Base-by-base conservation (phyloP, 2,329 filamentous ascomycete genomes). In the Dactylellina parvicollis region DNA sequence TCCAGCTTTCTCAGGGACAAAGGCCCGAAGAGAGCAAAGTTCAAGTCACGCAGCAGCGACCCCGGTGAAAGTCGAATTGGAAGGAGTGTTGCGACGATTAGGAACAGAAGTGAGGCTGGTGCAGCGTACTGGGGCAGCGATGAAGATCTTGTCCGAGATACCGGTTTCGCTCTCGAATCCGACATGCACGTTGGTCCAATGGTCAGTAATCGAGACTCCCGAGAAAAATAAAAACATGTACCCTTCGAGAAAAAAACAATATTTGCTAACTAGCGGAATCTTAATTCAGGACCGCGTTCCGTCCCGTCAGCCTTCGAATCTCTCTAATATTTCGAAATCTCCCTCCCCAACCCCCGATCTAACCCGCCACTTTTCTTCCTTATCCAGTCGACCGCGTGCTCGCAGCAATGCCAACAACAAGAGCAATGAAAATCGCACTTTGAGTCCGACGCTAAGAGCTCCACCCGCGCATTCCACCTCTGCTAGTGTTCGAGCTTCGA, bases 1-100 rank as follows among this genome's bases (percentile, higher is more conserved):
- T 94, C 94, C 10, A 96, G 93, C 0, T 98, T 98, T 78, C 88
- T 98, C 26, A 87, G 94, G 12, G 94, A 98, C 79, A 87, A 92
- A 59, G 95, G 95, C 24, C 83, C 92, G 40, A 98, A 98, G 84
- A 96, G 96, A 81, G 85, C 86, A 65, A 95, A 92, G 79, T 97
- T 80, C 78, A 67, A 66, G 66, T 60, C 66, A 1, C 42, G 75
- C 80, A 92, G 90, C 0, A 93, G 90, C 0, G 82, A 90, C 38
- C 88, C 87, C 54, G 83, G 81, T 44, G 80, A 81, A 2, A 79
- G 79, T 1, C 79, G 42, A 79, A 79, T 42, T 77, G 81, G 16
- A 82, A 80, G 74, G 82, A 84, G 75, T 85, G 83, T 75, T 16
- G 60, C 59, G 49, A 57, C 67, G 59, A 38, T 57, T 16, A 32